A percentile compares a stretch with the other conserved stretches of the same genome.
phyloP scores from a whole-genome alignment of 139 green algal genomes.

The Astrephomene gubernaculifera region DNA sequence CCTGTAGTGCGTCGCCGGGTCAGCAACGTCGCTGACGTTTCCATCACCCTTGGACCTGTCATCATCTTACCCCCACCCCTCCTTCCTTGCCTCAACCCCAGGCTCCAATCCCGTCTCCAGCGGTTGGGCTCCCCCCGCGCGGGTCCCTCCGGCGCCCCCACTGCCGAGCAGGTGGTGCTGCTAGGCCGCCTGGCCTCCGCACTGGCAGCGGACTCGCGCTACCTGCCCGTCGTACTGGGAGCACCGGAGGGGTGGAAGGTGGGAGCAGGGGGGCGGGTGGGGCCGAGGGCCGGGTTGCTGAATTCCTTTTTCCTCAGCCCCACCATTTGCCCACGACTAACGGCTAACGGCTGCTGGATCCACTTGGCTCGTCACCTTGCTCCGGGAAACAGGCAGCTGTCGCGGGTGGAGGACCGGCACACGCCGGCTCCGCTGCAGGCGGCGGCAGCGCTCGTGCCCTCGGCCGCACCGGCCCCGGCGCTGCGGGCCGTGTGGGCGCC shows the following conservation, averaged over 20 bases:
- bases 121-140: conserved; percentile 6
- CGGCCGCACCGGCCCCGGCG: conserved; percentile 12
- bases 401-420: too few species aligned
- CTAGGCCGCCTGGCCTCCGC: conserved; percentile 62
- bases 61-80: background rate
- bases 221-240: conserved; percentile 47
- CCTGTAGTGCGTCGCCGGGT: too few species aligned
- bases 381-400: too few species aligned
- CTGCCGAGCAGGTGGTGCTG: conserved; percentile 69
- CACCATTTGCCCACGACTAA: too few species aligned
- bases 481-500: background rate
- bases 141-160: conserved; percentile 39
- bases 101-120: conserved; percentile 45
- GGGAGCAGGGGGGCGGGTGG: conserved; percentile 1
- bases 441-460: background rate
- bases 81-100: background rate
- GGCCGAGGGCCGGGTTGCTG: background rate
- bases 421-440: background rate
- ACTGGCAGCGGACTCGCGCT: conserved; percentile 41
- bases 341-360: too few species aligned
- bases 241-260: conserved; percentile 43
- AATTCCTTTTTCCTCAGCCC: background rate
- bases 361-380: too few species aligned
- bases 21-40: too few species aligned
- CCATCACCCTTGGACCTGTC: too few species aligned